Percentiles rank a stretch among this genome's conserved stretches.
phyloP scores from a whole-genome alignment of 257 asterid genomes.

The Dorcoceras hygrometricum region DNA sequence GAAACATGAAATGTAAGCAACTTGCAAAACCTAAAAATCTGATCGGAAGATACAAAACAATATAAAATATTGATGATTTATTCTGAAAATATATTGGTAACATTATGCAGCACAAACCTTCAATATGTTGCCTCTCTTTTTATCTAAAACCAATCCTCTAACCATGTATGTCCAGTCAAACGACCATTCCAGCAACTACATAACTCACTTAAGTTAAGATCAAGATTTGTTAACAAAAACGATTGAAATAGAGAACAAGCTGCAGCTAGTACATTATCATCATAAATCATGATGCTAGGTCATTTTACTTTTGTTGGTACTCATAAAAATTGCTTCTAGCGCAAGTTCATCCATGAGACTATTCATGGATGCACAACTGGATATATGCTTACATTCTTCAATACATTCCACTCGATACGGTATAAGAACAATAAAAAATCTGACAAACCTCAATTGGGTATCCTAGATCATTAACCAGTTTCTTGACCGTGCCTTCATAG shows the following conservation, averaged over 20 bases:
- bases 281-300: not conserved
- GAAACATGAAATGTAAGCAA: slow-evolving; percentile 18
- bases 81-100: not conserved
- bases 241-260: slow-evolving; percentile 17
- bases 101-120: slow-evolving; percentile 56
- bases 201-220: slow-evolving; percentile 27
- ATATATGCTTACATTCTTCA: slow-evolving; percentile 22
- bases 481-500: slow-evolving; percentile 83
- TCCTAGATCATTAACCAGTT: slow-evolving; percentile 82
- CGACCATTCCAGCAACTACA: slow-evolving; percentile 78
- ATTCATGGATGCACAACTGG: not conserved
- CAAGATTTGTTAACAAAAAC: slow-evolving; percentile 14
- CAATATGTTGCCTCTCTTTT: slow-evolving; percentile 88
- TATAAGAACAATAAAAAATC: not conserved
- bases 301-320: not conserved
- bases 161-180: slow-evolving; percentile 98
- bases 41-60: slow-evolving; percentile 1
- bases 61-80: too few relatives aligned
- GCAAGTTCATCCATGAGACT: slow-evolving; percentile 3
- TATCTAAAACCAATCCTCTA: slow-evolving; percentile 96
- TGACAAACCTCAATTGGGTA: slow-evolving; percentile 77
- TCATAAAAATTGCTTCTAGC: not conserved
- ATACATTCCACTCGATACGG: not conserved
- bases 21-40: slow-evolving; percentile 7
- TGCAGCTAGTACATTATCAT: slow-evolving; percentile 10